phyloP scores from a whole-genome alignment of 352 stramenopile genomes.

The Phytopythium chamaehyphon region DNA sequence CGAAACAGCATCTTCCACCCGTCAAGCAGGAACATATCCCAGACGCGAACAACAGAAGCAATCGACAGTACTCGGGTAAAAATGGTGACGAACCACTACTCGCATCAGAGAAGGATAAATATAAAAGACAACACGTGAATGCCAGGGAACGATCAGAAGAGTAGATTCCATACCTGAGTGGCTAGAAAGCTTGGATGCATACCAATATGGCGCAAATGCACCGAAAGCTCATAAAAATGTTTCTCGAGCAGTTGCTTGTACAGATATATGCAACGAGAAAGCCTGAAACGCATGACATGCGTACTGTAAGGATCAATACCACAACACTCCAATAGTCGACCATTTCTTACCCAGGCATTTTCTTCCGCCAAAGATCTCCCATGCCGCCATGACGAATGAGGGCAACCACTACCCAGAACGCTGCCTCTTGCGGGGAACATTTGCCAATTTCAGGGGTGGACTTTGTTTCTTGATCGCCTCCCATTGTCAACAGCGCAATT shows the following conservation, averaged over 20 bases:
- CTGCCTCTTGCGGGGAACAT: slow-evolving; percentile 37
- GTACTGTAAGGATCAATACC: too few species aligned
- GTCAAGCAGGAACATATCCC: slow-evolving; percentile 72
- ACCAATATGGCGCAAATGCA: slow-evolving; percentile 67
- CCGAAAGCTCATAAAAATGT: slow-evolving; percentile 62
- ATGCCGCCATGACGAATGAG: slow-evolving; percentile 55
- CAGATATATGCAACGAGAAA: slow-evolving; percentile 70
- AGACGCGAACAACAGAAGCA: slow-evolving; percentile 48
- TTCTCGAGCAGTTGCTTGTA: slow-evolving; percentile 67
- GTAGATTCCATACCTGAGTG: slow-evolving; percentile 45
- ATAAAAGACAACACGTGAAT: background rate
- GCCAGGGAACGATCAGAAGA: background rate
- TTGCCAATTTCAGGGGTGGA: slow-evolving; percentile 7
- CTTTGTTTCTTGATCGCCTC: slow-evolving; percentile 10
- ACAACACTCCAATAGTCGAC: slow-evolving; percentile 3
- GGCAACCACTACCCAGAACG: slow-evolving; percentile 58
- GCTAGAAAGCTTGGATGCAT: slow-evolving; percentile 79
- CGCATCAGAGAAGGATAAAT: background rate
- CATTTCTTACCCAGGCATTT: slow-evolving; percentile 81
- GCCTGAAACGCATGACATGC: slow-evolving; percentile 15
- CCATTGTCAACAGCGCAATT: slow-evolving; percentile 46
- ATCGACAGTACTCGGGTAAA: slow-evolving; percentile 59
- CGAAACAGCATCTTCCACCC: slow-evolving; percentile 77
- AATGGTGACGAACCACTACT: slow-evolving; percentile 83
- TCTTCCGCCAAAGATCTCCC: slow-evolving; percentile 63